phyloP scores from a whole-genome alignment of 495 filamentous ascomycete species.

The Hypoxylon intermedium region DNA sequence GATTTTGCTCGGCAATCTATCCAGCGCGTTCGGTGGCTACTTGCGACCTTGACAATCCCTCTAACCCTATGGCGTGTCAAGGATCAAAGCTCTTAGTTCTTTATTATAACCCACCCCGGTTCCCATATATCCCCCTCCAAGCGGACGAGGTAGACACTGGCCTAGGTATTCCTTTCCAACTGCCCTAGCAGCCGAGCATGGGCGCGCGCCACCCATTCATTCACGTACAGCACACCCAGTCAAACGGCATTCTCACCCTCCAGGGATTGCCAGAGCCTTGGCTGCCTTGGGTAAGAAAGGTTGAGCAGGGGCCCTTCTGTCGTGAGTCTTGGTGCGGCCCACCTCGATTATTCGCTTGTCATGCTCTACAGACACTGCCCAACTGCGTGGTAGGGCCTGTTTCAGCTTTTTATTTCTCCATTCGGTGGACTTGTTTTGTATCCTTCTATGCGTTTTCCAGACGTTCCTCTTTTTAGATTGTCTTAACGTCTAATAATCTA shows the following conservation, averaged over 20 bases:
- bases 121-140: constrained; percentile 51
- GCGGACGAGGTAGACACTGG: constrained; percentile 42
- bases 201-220: constrained; percentile 42
- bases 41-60: constrained; percentile 43
- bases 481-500: constrained; percentile 42
- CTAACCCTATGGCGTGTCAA: constrained; percentile 53
- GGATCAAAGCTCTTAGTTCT: constrained; percentile 48
- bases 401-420: constrained; percentile 56
- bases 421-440: constrained; percentile 53
- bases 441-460: constrained; percentile 55
- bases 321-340: constrained; percentile 44
- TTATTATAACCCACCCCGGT: constrained; percentile 55
- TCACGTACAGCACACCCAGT: constrained; percentile 40
- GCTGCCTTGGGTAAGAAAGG: constrained; percentile 38
- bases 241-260: constrained; percentile 45
- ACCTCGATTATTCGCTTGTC: constrained; percentile 52
- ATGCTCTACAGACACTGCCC: constrained; percentile 52
- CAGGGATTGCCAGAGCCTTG: constrained; percentile 45
- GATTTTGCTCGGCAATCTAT: constrained; percentile 46
- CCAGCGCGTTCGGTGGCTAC: constrained; percentile 39
- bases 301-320: constrained; percentile 43
- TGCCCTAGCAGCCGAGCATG: constrained; percentile 40
- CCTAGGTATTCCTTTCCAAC: constrained; percentile 42
- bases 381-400: constrained; percentile 56
- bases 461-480: constrained; percentile 45